Conservation (phyloP, 75 land plant species). For the Pseudotsuga menziesii region DNA sequence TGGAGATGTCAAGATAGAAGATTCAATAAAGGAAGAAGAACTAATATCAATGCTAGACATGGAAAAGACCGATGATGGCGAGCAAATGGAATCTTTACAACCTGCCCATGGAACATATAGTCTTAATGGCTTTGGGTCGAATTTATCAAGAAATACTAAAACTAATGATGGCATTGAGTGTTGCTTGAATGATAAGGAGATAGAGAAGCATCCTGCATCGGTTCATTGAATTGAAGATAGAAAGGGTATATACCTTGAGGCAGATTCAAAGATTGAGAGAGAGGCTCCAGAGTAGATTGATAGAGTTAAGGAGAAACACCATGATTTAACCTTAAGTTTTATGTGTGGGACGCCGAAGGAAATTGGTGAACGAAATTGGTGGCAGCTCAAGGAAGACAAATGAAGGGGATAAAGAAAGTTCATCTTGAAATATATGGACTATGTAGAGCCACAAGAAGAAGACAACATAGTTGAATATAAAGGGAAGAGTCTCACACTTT, state of each 20-base stretch:
- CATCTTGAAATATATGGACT: neutral
- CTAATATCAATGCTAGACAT: no score
- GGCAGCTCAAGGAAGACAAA: neutral
- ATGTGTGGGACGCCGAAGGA: neutral
- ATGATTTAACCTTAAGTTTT: conserved; percentile 7
- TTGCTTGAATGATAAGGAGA: neutral
- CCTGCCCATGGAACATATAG: neutral
- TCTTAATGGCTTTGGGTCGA: neutral
- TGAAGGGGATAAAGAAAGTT: neutral
- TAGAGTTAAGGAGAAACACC: neutral
- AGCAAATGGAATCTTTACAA: conserved; percentile 1
- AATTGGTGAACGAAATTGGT: no score
- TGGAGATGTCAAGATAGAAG: no score
- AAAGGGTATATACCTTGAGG: conserved; percentile 26
- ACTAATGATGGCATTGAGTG: neutral
- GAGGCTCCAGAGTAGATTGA: neutral
- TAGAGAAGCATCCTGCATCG: conserved; percentile 5
- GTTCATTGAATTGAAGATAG: conserved; percentile 11
- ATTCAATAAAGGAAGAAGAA: no score
- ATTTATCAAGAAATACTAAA: neutral
- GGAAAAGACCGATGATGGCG: neutral
- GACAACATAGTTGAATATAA: conserved; percentile 29
- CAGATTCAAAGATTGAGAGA: conserved; percentile 8
- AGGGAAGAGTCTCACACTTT: conserved; percentile 41
- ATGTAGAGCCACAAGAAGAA: conserved; percentile 9